Percentiles rank a stretch among this genome's conserved stretches.
Conservation (phyloP, 176 grass and related monocot species). For the Alloteropsis semialata region DNA sequence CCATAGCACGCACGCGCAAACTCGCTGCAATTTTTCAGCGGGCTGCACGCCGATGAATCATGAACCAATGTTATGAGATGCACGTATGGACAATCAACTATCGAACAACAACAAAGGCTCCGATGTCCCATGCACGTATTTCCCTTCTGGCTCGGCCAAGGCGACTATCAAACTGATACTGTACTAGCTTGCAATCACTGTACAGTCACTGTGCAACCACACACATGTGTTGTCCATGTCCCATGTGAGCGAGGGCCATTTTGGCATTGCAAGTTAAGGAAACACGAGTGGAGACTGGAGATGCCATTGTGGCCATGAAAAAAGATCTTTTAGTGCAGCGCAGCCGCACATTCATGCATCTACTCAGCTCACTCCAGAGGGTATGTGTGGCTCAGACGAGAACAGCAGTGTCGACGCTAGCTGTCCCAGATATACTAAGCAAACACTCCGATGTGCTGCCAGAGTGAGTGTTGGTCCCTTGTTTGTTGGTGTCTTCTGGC, state of each 20-base stretch:
- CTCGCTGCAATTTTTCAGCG: background rate
- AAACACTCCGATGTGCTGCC: background rate
- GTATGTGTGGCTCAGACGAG: background rate
- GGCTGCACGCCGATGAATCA: background rate
- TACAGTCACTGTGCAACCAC: background rate
- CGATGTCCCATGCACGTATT: too few species aligned
- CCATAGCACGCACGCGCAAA: background rate
- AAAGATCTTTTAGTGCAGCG: background rate
- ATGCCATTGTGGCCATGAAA: background rate
- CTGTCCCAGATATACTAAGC: background rate
- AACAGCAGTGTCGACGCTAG: background rate
- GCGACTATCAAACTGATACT: too few species aligned
- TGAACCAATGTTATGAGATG: background rate
- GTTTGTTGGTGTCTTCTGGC: background rate
- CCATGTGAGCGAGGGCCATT: background rate
- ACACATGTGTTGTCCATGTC: background rate
- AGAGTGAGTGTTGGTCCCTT: background rate
- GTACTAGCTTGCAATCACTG: background rate
- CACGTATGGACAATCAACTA: too few species aligned
- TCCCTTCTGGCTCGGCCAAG: background rate
- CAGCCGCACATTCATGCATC: constrained; percentile 9
- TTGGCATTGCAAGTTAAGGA: background rate
- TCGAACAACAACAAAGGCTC: background rate
- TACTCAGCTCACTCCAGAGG: background rate
- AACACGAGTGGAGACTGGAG: background rate